phyloP scores from a whole-genome alignment of 495 filamentous ascomycete genomes.

The Ramalina peruviana region DNA sequence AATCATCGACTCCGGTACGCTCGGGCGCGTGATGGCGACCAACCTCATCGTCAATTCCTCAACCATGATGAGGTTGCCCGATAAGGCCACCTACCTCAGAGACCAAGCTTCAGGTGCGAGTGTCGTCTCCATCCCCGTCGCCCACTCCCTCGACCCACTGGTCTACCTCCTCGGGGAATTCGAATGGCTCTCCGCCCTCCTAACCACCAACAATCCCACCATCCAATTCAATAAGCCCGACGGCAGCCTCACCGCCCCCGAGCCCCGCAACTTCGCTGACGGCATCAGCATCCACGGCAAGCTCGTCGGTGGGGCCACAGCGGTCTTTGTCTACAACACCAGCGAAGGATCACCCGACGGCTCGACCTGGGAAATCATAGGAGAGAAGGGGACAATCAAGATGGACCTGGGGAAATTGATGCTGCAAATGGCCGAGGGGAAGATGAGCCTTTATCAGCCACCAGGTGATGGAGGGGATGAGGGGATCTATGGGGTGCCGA shows the following conservation, averaged over 20 bases:
- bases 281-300: slow-evolving; percentile 2
- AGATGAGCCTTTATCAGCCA: slow-evolving; percentile 1
- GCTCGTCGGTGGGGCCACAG: not conserved
- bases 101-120: slow-evolving; percentile 3
- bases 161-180: slow-evolving; percentile 9
- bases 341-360: slow-evolving; percentile 1
- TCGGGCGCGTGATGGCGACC: slow-evolving; percentile 6
- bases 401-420: slow-evolving; percentile 20
- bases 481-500: not conserved
- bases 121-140: slow-evolving; percentile 3
- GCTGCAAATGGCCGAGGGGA: slow-evolving; percentile 1
- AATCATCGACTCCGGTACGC: slow-evolving; percentile 7
- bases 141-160: slow-evolving; percentile 5
- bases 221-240: slow-evolving; percentile 2
- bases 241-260: slow-evolving; percentile 1
- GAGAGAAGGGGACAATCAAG: slow-evolving; percentile 40
- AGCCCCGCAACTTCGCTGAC: not conserved
- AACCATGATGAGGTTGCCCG: not conserved
- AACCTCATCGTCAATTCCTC: not conserved
- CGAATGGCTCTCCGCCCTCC: not conserved
- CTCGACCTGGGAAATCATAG: slow-evolving; percentile 41
- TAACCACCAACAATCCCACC: not conserved
- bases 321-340: not conserved
- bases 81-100: slow-evolving; percentile 1
- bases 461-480: not conserved